Evolutionary conservation across 805 yeast genomes (phyloP).

Genomic region (Schwanniomyces vanrijiae): DNA sequence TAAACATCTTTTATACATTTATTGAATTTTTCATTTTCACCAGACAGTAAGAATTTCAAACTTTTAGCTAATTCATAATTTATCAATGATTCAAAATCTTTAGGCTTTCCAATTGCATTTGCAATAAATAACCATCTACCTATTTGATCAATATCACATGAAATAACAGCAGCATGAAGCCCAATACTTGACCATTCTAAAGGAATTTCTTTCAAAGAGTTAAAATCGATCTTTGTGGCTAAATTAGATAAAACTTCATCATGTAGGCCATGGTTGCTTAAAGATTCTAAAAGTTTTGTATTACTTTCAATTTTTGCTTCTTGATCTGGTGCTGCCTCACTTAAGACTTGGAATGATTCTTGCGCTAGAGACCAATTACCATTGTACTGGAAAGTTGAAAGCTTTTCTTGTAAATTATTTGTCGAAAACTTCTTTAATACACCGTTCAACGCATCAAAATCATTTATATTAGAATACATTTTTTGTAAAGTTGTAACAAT

Average conservation of each 20-base stretch:
- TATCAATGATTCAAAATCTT: conserved; percentile 52
- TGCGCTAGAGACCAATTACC: conserved; percentile 87
- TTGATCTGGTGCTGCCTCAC: conserved; percentile 32
- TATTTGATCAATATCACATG: conserved; percentile 54
- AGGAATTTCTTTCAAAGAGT: conserved; percentile 29
- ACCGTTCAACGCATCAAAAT: conserved; percentile 88
- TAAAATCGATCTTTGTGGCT: conserved; percentile 27
- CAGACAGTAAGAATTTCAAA: conserved; percentile 42
- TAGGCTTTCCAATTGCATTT: conserved; percentile 41
- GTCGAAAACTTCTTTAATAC: conserved; percentile 71
- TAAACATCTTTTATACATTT: conserved; percentile 52
- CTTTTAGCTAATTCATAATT: conserved; percentile 69
- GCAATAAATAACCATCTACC: conserved; percentile 59
- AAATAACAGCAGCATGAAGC: conserved; percentile 68
- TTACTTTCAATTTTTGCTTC: conserved; percentile 33
- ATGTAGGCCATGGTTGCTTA: conserved; percentile 74
- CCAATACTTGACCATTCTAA: conserved; percentile 68
- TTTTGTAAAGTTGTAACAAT: conserved; percentile 58
- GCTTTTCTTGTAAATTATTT: conserved; percentile 68
- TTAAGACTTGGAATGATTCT: conserved; percentile 73
- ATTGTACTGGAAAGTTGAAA: conserved; percentile 77
- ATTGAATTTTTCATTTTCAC: conserved; percentile 32
- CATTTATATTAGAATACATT: conserved; percentile 85
- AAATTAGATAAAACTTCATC: conserved; percentile 61
- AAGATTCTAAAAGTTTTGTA: conserved; percentile 63